These are phyloP conservation scores for Epichloe glyceriae DNA, from an alignment of 2,329 filamentous ascomycete genomes.

Conservation along the genomic window DNA sequence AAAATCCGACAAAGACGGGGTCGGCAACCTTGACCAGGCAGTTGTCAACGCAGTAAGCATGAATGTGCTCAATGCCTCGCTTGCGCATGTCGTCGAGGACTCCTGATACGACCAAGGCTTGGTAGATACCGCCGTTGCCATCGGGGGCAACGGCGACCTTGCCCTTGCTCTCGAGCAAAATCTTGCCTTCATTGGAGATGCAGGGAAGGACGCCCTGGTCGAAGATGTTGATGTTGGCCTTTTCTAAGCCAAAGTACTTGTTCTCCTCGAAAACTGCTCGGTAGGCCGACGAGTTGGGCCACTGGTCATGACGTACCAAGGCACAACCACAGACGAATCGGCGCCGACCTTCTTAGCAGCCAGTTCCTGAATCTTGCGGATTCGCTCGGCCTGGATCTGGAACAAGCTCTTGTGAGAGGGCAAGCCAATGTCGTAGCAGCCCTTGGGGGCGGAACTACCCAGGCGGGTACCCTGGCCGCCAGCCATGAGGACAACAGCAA, in stretches of 20 bases:
- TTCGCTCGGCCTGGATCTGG: constrained; percentile 93
- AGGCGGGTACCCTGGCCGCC: constrained; percentile 92
- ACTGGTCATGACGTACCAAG: constrained; percentile 99
- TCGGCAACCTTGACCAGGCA: constrained; percentile 98
- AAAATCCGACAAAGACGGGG: constrained; percentile 88
- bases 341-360: constrained; percentile 54
- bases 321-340: constrained; percentile 50
- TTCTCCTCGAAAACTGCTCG: constrained; percentile 87
- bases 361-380: constrained; percentile 71
- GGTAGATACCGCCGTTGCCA: constrained; percentile 94
- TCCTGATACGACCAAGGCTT: constrained; percentile 68
- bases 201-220: constrained; percentile 95
- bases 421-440: constrained; percentile 92
- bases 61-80: constrained; percentile 86
- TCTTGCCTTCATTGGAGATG: constrained; percentile 96
- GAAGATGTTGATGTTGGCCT: constrained; percentile 82
- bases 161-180: constrained; percentile 79
- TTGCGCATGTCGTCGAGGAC: constrained; percentile 79
- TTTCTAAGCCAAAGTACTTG: constrained; percentile 77
- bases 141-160: constrained; percentile 92
- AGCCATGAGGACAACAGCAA: constrained; percentile 88
- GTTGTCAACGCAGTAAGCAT: constrained; percentile 98
- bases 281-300: constrained; percentile 85
- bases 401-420: constrained; percentile 90
- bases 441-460: constrained; percentile 91